phyloP scores from a whole-genome alignment of 768 basidiomycete genomes.

The Hysterangium stoloniferum region DNA sequence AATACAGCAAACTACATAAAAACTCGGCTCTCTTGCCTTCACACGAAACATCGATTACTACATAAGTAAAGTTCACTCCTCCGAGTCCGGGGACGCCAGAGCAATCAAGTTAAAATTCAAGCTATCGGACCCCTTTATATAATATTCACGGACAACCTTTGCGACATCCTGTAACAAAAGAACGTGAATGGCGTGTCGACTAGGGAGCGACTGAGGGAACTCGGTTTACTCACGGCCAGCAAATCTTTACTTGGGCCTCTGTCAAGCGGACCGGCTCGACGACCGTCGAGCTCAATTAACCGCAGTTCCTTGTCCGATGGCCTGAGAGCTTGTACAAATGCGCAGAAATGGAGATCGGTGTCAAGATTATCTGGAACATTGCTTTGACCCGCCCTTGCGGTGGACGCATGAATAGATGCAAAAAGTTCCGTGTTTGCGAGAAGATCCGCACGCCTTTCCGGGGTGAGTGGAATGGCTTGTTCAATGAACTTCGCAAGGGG shows the following conservation, averaged over 20 bases:
- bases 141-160: constrained; percentile 50
- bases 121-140: constrained; percentile 45
- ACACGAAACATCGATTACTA: no score
- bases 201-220: background rate
- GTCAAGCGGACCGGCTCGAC: constrained; percentile 72
- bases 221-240: constrained; percentile 42
- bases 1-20: no score
- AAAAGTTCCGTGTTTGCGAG: constrained; percentile 76
- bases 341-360: constrained; percentile 80
- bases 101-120: constrained; percentile 65
- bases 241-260: constrained; percentile 56
- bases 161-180: constrained; percentile 49
- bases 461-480: constrained; percentile 30
- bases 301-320: constrained; percentile 28
- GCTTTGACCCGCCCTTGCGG: constrained; percentile 59
- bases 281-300: constrained; percentile 81
- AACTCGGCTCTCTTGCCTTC: no score
- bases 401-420: constrained; percentile 64
- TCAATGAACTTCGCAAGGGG: constrained; percentile 62
- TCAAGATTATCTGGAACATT: constrained; percentile 53
- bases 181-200: background rate
- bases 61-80: background rate
- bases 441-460: constrained; percentile 63
- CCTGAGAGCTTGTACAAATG: constrained; percentile 67
- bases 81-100: constrained; percentile 28